Evolutionary conservation across 2,329 filamentous ascomycete genomes (phyloP), one percentile per base, ranked within the genome.

Genomic region (Drechslerella stenobrocha): DNA sequence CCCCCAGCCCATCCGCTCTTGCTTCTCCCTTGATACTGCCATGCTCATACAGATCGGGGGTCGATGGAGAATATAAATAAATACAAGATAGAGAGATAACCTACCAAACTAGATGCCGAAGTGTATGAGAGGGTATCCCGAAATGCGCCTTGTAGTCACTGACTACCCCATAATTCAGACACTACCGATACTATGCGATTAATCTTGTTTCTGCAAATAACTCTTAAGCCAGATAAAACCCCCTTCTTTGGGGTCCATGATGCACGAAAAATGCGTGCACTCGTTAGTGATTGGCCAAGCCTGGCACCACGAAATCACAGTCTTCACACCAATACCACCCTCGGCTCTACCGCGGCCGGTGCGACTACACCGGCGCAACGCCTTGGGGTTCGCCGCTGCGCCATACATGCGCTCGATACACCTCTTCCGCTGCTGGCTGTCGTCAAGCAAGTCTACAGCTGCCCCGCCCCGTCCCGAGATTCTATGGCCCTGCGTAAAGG

Each of bases 281-380:
- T 83, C 80, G 71, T 84, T 85, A 13, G 79, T 79, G 2, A 81
- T 80, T 0, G 83, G 83, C 64, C 79, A 81, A 11, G 75, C 75
- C 20, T 76, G 75, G 6, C 84, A 75, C 82, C 82, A 83, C 8
- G 74, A 70, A 1, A 78, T 74, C 2, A 84, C 71, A 26, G 73
- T 64, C 71, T 74, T 26, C 64, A 75, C 44, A 73, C 71, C 63
- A 48, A 77, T 72, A 42, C 67, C 71, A 18, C 74, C 70, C 8
- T 71, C 73, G 8, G 74, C 52, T 32, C 72, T 70, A 45, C 51
- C n/a, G n/a, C n/a, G n/a, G 57, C 28, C 42, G 40, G 35, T 30
- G 50, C 42, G 52, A 52, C 13, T 20, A 51, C n/a, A n/a, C n/a
- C n/a, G n/a, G 23, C 63, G 44, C 7, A 30, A 3, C 1, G 4